Evolutionary conservation across 139 green algal genomes (phyloP).

Genomic region (Parachlorella kessleri): DNA sequence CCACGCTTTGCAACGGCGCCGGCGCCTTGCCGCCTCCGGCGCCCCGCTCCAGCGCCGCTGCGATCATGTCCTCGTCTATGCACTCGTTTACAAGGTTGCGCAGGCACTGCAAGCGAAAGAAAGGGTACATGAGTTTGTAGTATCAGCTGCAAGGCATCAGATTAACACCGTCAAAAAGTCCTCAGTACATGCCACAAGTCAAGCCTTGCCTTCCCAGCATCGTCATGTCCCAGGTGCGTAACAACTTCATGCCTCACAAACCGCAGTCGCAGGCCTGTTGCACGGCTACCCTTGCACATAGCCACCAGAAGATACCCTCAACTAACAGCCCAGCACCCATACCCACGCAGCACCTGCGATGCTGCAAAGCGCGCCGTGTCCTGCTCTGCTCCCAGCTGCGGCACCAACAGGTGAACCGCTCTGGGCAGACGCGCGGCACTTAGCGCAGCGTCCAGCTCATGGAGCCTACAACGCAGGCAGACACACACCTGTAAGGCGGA

Average conservation of each 20-base stretch:
- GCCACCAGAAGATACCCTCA: no score
- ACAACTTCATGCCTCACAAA: no score
- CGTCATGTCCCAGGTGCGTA: no score
- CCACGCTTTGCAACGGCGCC: slow-evolving; percentile 55
- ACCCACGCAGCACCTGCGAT: not conserved
- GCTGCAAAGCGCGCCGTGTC: slow-evolving; percentile 76
- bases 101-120: slow-evolving; percentile 48
- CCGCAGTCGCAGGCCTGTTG: no score
- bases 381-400: slow-evolving; percentile 70
- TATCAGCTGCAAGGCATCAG: no score
- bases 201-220: no score
- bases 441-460: slow-evolving; percentile 43
- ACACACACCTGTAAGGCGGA: no score
- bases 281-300: no score
- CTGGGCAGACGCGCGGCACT: slow-evolving; percentile 53
- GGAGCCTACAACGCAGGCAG: slow-evolving; percentile 55
- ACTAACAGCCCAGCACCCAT: no score
- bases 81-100: slow-evolving; percentile 51
- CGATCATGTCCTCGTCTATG: slow-evolving; percentile 42
- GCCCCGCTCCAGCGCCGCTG: slow-evolving; percentile 20
- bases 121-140: no score
- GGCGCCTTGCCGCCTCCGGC: slow-evolving; percentile 9
- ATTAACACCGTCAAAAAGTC: no score
- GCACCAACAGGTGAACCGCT: slow-evolving; percentile 64
- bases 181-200: no score